phyloP scores from a whole-genome alignment of 441 rosid species.

The Bocquillonia castaneifolia region DNA sequence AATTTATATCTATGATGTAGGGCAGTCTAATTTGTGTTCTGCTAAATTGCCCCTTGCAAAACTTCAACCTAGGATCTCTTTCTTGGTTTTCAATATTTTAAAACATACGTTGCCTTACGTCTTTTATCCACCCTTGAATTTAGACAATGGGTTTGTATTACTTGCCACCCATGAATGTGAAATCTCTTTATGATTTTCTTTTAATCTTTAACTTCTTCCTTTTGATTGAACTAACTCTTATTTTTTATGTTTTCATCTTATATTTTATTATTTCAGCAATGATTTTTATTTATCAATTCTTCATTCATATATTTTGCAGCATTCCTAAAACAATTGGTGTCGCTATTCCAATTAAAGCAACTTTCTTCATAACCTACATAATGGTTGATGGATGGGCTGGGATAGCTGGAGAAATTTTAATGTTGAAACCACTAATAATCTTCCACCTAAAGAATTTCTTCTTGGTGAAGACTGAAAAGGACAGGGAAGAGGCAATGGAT shows the following conservation, averaged over 20 bases:
- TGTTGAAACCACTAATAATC: conserved; percentile 71
- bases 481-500: conserved; percentile 91
- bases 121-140: not conserved
- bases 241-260: conserved; percentile 2
- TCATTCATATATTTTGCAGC: conserved; percentile 33
- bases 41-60: not conserved
- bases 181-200: not conserved
- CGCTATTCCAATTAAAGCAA: conserved; percentile 87
- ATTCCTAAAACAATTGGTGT: conserved; percentile 77
- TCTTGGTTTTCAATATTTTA: too few relatives aligned
- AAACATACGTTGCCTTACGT: not conserved
- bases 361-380: conserved; percentile 88
- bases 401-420: conserved; percentile 79
- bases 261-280: not conserved
- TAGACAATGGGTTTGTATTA: not conserved
- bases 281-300: not conserved
- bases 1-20: not conserved
- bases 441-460: conserved; percentile 83
- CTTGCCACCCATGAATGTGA: not conserved
- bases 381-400: conserved; percentile 99
- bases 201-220: not conserved
- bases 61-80: not conserved
- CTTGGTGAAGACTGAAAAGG: conserved; percentile 95
- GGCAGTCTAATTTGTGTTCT: not conserved
- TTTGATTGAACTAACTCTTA: not conserved